These are phyloP conservation scores for Ceratocystis destructans DNA, from an alignment of 2,329 filamentous ascomycete species.

Conservation along the genomic window DNA sequence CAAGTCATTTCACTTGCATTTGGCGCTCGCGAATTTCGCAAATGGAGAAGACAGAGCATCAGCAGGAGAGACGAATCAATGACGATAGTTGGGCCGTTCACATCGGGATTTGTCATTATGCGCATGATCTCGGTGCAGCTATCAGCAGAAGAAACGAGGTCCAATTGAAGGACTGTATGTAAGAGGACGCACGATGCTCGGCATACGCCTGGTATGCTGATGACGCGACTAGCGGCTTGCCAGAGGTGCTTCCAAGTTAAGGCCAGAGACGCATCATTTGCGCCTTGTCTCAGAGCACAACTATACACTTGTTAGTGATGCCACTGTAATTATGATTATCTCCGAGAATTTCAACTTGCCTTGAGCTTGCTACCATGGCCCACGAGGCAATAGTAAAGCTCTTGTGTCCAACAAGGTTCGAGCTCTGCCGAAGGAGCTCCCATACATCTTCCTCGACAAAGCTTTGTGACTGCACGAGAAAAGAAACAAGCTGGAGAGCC, in stretches of 20 bases:
- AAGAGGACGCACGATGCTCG: constrained; percentile 66
- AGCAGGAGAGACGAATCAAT: constrained; percentile 67
- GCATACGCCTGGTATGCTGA: constrained; percentile 57
- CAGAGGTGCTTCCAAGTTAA: constrained; percentile 57
- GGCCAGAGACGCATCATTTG: constrained; percentile 12
- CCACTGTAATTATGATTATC: background rate
- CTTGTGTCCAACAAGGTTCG: constrained; percentile 53
- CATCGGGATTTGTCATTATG: constrained; percentile 62
- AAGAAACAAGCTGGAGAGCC: constrained; percentile 44
- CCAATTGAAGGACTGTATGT: constrained; percentile 48
- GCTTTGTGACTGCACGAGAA: constrained; percentile 36
- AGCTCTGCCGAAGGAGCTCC: constrained; percentile 44
- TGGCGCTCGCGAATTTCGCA: constrained; percentile 53
- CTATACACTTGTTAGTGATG: constrained; percentile 24
- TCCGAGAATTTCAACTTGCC: constrained; percentile 36
- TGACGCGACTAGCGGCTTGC: constrained; percentile 56
- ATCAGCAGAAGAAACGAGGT: constrained; percentile 52
- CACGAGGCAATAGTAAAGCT: constrained; percentile 55
- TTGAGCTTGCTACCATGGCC: constrained; percentile 71
- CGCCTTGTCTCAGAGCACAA: constrained; percentile 23
- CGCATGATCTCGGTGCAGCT: constrained; percentile 56
- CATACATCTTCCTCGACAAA: constrained; percentile 39
- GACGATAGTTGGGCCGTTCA: constrained; percentile 64
- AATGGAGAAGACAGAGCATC: constrained; percentile 54
- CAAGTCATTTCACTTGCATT: constrained; percentile 53